Evolutionary conservation across 202 grass and related monocot genomes (phyloP).

Genomic region (Zoysia matrella): DNA sequence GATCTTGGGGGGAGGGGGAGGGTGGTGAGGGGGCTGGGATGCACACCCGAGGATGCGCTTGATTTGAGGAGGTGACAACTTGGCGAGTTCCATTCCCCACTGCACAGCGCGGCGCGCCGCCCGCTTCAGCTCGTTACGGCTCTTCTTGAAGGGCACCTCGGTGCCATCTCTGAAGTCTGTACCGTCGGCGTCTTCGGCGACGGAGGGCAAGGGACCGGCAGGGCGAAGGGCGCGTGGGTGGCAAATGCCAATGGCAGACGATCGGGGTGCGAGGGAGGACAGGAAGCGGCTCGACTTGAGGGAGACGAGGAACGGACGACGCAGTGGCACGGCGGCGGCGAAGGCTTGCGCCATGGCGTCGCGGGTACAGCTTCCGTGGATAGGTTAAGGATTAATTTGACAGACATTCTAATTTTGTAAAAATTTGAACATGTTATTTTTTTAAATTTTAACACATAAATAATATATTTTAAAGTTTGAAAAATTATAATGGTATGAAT

Average conservation of each 20-base stretch:
- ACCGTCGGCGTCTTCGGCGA: conserved; percentile 42
- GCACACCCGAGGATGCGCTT: conserved; percentile 69
- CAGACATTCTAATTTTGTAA: no score
- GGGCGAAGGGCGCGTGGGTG: conserved; percentile 47
- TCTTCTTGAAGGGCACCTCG: conserved; percentile 49
- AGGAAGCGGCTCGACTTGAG: conserved; percentile 34
- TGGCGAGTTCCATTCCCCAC: conserved; percentile 93
- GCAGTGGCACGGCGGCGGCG: conserved; percentile 41
- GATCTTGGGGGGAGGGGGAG: no score
- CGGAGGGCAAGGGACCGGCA: conserved; percentile 29
- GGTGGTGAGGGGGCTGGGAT: background rate
- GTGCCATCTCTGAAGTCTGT: conserved; percentile 5
- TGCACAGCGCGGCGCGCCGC: conserved; percentile 73
- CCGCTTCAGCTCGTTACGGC: conserved; percentile 85
- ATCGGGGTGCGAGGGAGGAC: conserved; percentile 40
- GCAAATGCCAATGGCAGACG: background rate
- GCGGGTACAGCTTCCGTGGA: background rate
- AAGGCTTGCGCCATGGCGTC: conserved; percentile 58
- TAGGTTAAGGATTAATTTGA: no score
- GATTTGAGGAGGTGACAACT: conserved; percentile 71
- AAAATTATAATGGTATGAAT: background rate
- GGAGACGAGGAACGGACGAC: conserved; percentile 48
- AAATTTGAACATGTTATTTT: no score
- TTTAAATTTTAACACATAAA: no score
- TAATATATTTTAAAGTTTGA: no score